phyloP scores from a whole-genome alignment of 257 asterid species.

The Solanum pennellii region DNA sequence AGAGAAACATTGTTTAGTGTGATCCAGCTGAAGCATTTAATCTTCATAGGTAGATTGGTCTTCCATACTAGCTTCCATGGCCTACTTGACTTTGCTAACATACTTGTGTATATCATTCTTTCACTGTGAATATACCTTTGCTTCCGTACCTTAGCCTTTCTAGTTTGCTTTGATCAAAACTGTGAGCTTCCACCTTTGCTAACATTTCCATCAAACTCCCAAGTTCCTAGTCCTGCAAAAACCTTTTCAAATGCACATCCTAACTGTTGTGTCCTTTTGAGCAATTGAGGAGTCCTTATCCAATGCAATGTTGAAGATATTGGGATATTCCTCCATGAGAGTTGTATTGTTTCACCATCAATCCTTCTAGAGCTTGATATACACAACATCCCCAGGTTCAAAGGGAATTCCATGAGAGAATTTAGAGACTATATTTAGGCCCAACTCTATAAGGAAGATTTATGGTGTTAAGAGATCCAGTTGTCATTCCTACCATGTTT shows the following conservation, averaged over 20 bases:
- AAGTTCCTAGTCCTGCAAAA: background rate
- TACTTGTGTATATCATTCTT: background rate
- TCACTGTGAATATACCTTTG: background rate
- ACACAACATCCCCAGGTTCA: background rate
- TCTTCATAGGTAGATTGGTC: background rate
- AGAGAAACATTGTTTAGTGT: background rate
- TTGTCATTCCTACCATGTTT: background rate
- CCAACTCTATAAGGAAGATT: background rate
- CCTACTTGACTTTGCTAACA: background rate
- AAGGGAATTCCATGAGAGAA: background rate
- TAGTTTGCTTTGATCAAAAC: background rate
- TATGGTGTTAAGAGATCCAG: background rate
- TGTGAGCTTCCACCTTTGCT: background rate
- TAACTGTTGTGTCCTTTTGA: background rate
- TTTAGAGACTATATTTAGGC: background rate
- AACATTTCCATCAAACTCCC: background rate
- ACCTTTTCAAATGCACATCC: background rate
- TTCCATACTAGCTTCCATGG: background rate
- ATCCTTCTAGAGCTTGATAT: background rate
- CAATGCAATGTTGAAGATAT: background rate
- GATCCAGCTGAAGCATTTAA: background rate
- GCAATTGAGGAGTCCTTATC: background rate
- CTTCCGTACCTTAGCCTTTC: background rate
- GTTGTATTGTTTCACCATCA: background rate
- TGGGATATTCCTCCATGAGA: background rate